Evolutionary conservation across 768 basidiomycete genomes (phyloP), one percentile per base, ranked within the genome.

Genomic region (Pulveroboletus sp.): DNA sequence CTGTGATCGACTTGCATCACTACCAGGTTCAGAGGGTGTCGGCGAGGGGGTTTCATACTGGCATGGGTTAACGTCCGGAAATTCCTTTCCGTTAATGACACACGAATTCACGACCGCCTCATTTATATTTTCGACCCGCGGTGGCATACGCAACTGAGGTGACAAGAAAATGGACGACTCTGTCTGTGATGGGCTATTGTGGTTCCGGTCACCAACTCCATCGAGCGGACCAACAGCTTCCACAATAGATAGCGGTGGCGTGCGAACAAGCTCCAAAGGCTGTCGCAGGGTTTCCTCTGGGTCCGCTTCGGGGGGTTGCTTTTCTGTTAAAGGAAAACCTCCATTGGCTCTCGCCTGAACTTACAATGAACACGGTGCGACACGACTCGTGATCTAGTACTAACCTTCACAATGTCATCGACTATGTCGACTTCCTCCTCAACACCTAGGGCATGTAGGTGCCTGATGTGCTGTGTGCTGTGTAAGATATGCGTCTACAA

Each of bases 21-120:
- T 67, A 8, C 59, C 65, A 15, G 58, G 66, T 33, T 69, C 65
- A 0, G 65, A 65, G 1, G 67, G 63, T 2, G 65, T 56, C 4
- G 58, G 59, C 0, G 59, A 68, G 17, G 67, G 63, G 4, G 52
- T 49, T 14, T 49, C 11, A 21, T 44, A 50, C 30, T 38, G 49
- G 28, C 27, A 38, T 30, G 7, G 6, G 18, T 18, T 46, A 8
- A 30, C 35, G n/a, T 49, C 48, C 6, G 10, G 17, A 26, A 27
- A 5, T 8, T 35, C 51, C n/a, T 49, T 49, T 33, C 27, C 43
- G 7, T 14, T 17, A 11, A n/a, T 36, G 35, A 24, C 35, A 7
- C 13, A 1, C 8, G 26, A 8, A 7, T 47, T 30, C 21, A 6
- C 11, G 15, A 8, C 8, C 27, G 10, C 26, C 26, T 50, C 51